These are phyloP conservation scores for Epichloe coenophiala DNA, from an alignment of 2,329 filamentous ascomycete species.

Conservation along the genomic window DNA sequence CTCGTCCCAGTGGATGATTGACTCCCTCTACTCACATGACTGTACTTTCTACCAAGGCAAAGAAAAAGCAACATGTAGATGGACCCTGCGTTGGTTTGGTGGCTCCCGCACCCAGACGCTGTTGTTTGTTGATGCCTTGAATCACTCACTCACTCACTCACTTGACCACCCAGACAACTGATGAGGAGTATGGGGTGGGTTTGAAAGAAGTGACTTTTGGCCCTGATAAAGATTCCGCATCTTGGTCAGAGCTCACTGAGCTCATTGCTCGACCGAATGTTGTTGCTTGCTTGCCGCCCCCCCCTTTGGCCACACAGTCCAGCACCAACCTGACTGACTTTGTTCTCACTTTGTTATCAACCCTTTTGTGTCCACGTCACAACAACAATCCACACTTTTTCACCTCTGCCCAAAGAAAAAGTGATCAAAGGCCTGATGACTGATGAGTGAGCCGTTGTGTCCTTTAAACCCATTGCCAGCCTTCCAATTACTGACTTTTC, in stretches of 20 bases:
- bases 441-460: neutral
- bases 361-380: neutral
- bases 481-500: neutral
- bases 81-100: no score
- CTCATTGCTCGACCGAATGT: neutral
- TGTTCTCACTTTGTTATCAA: constrained; percentile 4
- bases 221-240: no score
- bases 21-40: no score
- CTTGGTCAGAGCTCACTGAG: neutral
- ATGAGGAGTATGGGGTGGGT: no score
- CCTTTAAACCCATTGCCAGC: neutral
- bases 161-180: neutral
- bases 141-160: no score
- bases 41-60: no score
- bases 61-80: no score
- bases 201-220: no score
- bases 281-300: neutral
- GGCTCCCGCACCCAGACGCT: no score
- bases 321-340: neutral
- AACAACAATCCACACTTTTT: no score
- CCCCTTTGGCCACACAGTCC: neutral
- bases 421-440: neutral
- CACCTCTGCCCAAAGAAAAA: neutral
- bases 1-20: no score
- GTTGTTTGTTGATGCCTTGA: no score